Percentiles rank a stretch among this genome's conserved stretches.
phyloP scores from a whole-genome alignment of 148 eudicot genomes.

The Oxyria digyna region DNA sequence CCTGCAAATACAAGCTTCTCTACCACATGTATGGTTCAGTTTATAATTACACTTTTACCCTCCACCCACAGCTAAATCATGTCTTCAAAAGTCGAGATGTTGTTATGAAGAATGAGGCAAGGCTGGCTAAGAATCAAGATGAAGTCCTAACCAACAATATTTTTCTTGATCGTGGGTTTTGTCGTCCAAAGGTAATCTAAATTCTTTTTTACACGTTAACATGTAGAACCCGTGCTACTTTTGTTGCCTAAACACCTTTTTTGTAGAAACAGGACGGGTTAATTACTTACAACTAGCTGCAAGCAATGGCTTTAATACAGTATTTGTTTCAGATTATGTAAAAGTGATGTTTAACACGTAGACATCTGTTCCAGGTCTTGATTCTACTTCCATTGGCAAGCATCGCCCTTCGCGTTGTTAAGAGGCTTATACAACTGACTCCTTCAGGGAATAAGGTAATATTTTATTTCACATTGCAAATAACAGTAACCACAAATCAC shows the following conservation, averaged over 20 bases:
- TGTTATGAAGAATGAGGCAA: constrained; percentile 59
- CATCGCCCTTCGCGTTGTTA: constrained; percentile 69
- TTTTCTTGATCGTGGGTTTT: constrained; percentile 80
- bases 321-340: neutral
- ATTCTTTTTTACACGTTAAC: neutral
- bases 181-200: constrained; percentile 75
- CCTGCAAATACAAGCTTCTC: neutral
- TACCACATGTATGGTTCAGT: neutral
- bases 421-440: constrained; percentile 65
- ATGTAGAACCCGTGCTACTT: neutral
- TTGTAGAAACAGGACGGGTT: neutral
- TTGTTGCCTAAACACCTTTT: neutral
- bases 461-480: neutral
- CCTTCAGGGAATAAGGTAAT: constrained; percentile 66
- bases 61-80: constrained; percentile 69
- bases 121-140: constrained; percentile 43
- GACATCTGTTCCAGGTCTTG: constrained; percentile 42
- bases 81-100: constrained; percentile 57
- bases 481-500: neutral
- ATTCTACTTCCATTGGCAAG: constrained; percentile 76
- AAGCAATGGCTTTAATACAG: neutral
- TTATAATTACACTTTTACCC: neutral
- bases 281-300: neutral
- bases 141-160: constrained; percentile 29
- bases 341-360: neutral